Evolutionary conservation across 2,329 filamentous ascomycete genomes (phyloP).

Genomic region (Orbilia javanica): DNA sequence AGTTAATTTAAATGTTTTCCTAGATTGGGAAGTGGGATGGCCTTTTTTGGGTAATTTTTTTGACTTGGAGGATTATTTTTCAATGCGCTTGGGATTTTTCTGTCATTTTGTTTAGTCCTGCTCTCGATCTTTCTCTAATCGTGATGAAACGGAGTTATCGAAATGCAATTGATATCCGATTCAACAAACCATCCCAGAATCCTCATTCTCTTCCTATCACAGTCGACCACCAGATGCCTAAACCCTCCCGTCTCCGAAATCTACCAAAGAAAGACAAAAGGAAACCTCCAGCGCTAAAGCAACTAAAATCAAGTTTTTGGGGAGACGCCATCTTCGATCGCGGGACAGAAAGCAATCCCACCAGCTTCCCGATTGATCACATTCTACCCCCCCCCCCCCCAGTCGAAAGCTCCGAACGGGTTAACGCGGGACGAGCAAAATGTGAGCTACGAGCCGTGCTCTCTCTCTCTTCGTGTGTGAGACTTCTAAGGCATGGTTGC

Average conservation of each 20-base stretch:
- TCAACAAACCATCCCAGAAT: not conserved
- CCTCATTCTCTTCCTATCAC: not conserved
- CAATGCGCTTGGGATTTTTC: not conserved
- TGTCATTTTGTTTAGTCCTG: not conserved
- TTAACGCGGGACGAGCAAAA: slow-evolving; percentile 23
- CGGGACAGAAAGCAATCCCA: not conserved
- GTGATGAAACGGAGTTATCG: not conserved
- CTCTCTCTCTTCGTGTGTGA: too few species aligned
- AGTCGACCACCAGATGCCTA: not conserved
- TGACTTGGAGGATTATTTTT: not conserved
- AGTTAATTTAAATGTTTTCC: not conserved
- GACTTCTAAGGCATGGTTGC: not conserved
- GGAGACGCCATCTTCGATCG: too few species aligned
- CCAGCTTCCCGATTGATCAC: slow-evolving; percentile 26
- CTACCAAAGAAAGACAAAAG: too few species aligned
- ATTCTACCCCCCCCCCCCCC: not conserved
- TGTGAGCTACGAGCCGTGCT: slow-evolving; percentile 10
- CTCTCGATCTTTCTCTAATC: not conserved
- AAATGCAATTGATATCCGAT: not conserved
- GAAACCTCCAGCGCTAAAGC: slow-evolving; percentile 7
- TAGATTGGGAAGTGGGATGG: not conserved
- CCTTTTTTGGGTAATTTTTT: not conserved
- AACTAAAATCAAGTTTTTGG: slow-evolving; percentile 4
- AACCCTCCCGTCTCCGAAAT: not conserved
- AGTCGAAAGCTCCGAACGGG: not conserved